A percentile compares a stretch with the other conserved stretches of the same genome.
Evolutionary conservation across 1,284 basidiomycete species (phyloP).

Genomic region (Malassezia yamatoensis): DNA sequence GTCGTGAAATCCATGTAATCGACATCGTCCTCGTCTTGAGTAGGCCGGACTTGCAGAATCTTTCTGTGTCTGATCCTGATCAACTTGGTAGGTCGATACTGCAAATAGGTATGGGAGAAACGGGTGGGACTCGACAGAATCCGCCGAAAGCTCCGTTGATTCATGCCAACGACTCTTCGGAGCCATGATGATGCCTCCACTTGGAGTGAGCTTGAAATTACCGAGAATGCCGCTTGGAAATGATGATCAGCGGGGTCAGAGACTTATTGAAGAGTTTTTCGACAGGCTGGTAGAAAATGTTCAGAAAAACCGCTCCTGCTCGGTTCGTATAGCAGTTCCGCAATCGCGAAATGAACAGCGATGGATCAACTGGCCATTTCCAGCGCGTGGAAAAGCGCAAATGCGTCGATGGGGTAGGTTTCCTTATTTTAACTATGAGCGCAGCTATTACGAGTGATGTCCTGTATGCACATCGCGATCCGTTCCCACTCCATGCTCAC

Average conservation of each 20-base stretch:
- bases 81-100: slow-evolving; percentile 44
- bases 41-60: slow-evolving; percentile 22
- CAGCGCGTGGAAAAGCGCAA: neutral
- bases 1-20: slow-evolving; percentile 12
- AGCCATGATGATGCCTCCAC: slow-evolving; percentile 2
- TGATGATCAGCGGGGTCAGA: no score
- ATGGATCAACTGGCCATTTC: slow-evolving; percentile 12
- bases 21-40: slow-evolving; percentile 30
- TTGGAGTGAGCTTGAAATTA: neutral
- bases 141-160: slow-evolving; percentile 39
- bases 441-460: slow-evolving; percentile 20
- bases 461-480: slow-evolving; percentile 21
- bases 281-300: neutral
- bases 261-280: neutral
- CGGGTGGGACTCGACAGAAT: slow-evolving; percentile 41
- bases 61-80: slow-evolving; percentile 21
- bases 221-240: no score
- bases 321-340: slow-evolving; percentile 1
- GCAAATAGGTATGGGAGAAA: slow-evolving; percentile 28
- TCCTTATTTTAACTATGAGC: neutral
- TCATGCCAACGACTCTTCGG: slow-evolving; percentile 19
- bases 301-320: neutral
- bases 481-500: slow-evolving; percentile 12
- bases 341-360: neutral
- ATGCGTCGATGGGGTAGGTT: slow-evolving; percentile 14